Conservation (phyloP, 2,329 filamentous ascomycete genomes). For the Zasmidium citrigriseum region DNA sequence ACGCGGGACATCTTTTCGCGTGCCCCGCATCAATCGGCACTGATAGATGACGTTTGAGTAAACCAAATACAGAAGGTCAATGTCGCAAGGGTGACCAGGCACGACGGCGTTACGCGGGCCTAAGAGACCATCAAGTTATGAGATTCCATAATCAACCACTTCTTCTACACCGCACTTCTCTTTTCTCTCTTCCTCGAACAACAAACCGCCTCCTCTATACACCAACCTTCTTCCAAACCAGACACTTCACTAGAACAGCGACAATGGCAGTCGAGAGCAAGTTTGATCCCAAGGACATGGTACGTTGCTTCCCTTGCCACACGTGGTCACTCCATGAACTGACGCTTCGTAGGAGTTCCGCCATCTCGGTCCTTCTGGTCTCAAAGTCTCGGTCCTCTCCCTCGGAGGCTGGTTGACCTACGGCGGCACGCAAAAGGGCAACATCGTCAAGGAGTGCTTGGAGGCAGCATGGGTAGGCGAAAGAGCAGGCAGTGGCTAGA, state of each 20-base stretch:
- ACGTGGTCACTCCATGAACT: background rate
- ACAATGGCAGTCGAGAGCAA: slow-evolving; percentile 44
- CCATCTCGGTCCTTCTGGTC: slow-evolving; percentile 48
- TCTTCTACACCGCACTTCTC: background rate
- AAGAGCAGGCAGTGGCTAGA: background rate
- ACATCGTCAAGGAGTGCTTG: slow-evolving; percentile 53
- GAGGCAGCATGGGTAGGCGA: slow-evolving; percentile 42
- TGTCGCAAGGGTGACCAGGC: background rate
- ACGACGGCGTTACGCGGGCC: background rate
- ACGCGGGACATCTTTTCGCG: background rate
- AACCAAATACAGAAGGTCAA: background rate
- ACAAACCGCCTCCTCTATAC: background rate
- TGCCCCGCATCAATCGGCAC: background rate
- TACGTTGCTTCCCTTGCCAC: too few relatives aligned
- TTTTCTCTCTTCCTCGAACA: background rate
- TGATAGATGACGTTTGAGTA: background rate
- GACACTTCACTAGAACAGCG: slow-evolving; percentile 13
- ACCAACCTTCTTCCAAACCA: background rate
- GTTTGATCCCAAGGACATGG: slow-evolving; percentile 54
- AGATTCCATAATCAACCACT: background rate
- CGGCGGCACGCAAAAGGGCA: slow-evolving; percentile 52
- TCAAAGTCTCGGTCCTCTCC: slow-evolving; percentile 55
- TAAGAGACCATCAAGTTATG: background rate
- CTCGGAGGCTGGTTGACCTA: slow-evolving; percentile 50
- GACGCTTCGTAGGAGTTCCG: slow-evolving; percentile 35